phyloP scores from a whole-genome alignment of 129 eudicot genomes.

The Sambucus nigra region DNA sequence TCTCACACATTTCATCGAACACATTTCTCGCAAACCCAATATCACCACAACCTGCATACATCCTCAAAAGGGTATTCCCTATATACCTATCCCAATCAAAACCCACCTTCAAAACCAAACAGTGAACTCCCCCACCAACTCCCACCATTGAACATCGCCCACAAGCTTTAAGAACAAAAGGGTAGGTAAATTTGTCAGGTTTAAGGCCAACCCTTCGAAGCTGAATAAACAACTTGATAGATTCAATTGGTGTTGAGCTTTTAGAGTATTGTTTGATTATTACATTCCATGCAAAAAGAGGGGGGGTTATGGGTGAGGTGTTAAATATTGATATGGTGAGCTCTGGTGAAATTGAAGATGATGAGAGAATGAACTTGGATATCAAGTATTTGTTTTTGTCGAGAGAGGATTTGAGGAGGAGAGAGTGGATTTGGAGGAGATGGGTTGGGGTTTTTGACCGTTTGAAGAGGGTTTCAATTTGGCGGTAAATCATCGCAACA shows the following conservation, averaged over 20 bases:
- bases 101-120: slow-evolving; percentile 24
- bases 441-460: slow-evolving; percentile 12
- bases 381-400: slow-evolving; percentile 21
- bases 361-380: slow-evolving; percentile 24
- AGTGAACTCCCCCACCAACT: slow-evolving; percentile 31
- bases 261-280: slow-evolving; percentile 31
- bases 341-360: slow-evolving; percentile 22
- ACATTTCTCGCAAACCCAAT: slow-evolving; percentile 22
- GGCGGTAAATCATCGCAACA: slow-evolving; percentile 25
- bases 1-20: slow-evolving; percentile 38
- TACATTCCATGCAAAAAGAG: slow-evolving; percentile 34
- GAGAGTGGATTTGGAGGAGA: slow-evolving; percentile 27
- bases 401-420: slow-evolving; percentile 26
- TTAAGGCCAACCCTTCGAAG: slow-evolving; percentile 15
- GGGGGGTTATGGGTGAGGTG: slow-evolving; percentile 21
- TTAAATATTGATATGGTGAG: slow-evolving; percentile 21
- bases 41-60: slow-evolving; percentile 14
- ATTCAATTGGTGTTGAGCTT: slow-evolving; percentile 20
- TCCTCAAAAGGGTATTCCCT: slow-evolving; percentile 23
- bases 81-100: slow-evolving; percentile 34
- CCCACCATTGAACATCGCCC: slow-evolving; percentile 28
- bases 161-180: slow-evolving; percentile 40
- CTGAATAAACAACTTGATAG: slow-evolving; percentile 17
- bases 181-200: slow-evolving; percentile 34
- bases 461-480: slow-evolving; percentile 18